Evolutionary conservation across 345 rosid species (phyloP).

Genomic region (Iberis pinnata): DNA sequence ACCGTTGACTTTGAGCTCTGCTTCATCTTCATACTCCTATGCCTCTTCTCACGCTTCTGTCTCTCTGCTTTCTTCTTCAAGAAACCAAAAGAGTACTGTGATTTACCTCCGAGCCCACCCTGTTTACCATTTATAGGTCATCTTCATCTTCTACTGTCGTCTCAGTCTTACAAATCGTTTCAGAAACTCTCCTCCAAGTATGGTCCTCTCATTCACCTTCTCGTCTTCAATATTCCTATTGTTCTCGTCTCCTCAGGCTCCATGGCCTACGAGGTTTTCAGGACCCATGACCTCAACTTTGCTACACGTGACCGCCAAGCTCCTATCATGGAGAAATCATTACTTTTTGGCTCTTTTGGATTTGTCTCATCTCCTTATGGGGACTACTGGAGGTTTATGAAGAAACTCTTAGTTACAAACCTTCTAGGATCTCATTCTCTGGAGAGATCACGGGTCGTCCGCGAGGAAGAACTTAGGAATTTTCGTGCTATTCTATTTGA

Average conservation of each 20-base stretch:
- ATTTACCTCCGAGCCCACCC: constrained; percentile 46
- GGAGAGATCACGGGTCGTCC: constrained; percentile 19
- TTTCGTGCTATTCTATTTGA: constrained; percentile 24
- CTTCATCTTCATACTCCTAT: constrained; percentile 14
- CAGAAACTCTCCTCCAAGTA: constrained; percentile 27
- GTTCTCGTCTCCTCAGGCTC: constrained; percentile 40
- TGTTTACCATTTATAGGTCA: constrained; percentile 41
- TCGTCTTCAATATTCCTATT: constrained; percentile 19
- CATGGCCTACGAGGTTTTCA: constrained; percentile 32
- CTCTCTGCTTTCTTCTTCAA: constrained; percentile 23
- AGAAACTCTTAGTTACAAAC: constrained; percentile 35
- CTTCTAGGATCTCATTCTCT: constrained; percentile 31
- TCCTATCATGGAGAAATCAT: constrained; percentile 17
- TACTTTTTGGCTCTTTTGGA: constrained; percentile 26
- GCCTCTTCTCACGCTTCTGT: constrained; percentile 16
- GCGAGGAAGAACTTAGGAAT: constrained; percentile 29
- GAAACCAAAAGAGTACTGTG: constrained; percentile 23
- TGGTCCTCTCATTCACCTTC: constrained; percentile 39
- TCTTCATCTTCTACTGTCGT: constrained; percentile 34
- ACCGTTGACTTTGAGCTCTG: constrained; percentile 30
- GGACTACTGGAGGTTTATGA: constrained; percentile 47
- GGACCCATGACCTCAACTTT: constrained; percentile 26
- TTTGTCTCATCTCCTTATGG: constrained; percentile 34
- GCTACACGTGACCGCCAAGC: constrained; percentile 10
- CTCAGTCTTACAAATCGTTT: constrained; percentile 27